Percentiles rank a stretch among this genome's conserved stretches.
Evolutionary conservation across 768 basidiomycete genomes (phyloP).

Genomic region (Tephrocybe sp.): DNA sequence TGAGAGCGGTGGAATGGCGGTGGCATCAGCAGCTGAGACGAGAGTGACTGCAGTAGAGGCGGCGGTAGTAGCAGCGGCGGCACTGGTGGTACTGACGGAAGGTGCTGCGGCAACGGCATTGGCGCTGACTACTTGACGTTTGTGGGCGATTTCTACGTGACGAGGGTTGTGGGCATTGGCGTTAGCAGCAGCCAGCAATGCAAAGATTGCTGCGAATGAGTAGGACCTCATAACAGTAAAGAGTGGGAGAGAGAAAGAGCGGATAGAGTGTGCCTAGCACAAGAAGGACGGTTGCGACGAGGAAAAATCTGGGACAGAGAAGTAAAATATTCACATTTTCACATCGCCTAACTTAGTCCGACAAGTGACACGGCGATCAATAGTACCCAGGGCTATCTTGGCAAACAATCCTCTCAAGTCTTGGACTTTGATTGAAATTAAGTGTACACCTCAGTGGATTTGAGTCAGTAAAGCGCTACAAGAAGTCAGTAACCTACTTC

Average conservation of each 20-base stretch:
- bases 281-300: constrained; percentile 6
- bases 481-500: no score
- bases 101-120: no score
- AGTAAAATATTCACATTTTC: constrained; percentile 7
- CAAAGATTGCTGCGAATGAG: constrained; percentile 11
- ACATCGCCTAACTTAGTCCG: neutral
- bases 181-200: constrained; percentile 19
- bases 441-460: no score
- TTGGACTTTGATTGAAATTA: no score
- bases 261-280: constrained; percentile 12
- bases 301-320: constrained; percentile 5
- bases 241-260: constrained; percentile 13
- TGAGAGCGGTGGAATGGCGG: constrained; percentile 54
- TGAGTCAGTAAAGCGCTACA: no score
- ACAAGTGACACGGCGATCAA: neutral
- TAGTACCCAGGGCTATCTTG: neutral
- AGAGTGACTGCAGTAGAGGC: constrained; percentile 28
- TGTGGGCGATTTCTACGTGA: constrained; percentile 28
- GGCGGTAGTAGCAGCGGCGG: constrained; percentile 14
- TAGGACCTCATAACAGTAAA: constrained; percentile 16
- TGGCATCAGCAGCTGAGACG: constrained; percentile 46
- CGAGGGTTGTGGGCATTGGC: constrained; percentile 21
- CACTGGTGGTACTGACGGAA: no score
- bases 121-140: constrained; percentile 33
- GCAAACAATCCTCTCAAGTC: neutral